Base-by-base conservation (phyloP, 257 asterid species). In the Linderniella brevidens region DNA sequence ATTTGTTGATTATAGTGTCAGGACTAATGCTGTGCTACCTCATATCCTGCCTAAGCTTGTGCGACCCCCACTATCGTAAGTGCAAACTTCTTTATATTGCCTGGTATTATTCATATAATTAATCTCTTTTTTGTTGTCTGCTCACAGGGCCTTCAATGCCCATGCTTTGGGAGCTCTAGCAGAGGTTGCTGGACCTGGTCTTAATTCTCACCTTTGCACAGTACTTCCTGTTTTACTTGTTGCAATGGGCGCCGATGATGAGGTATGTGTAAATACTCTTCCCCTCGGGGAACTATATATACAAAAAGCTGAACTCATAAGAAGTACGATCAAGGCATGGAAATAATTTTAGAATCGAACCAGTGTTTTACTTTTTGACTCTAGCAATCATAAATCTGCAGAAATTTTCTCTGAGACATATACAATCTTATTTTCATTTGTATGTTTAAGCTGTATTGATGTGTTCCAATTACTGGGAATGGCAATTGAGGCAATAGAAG, bases 141-240 rank as follows among this genome's bases (percentile, higher is more conserved):
- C 58, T 54, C 62, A 50, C 78, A 90, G 98, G 37, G 92, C 96
- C 17, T 85, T 81, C 76, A 85, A 90, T 60, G 98, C 98, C 9
- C 98, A 90, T 75, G 98, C 98, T 62, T 68, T 90, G 75, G 98
- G 94, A 68, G 98, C 98, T 63, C 64, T 90, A 46, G 98, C 98
- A 11, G 94, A 79, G 60, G 98, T 84, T 69, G 98, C 98, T 17
- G 98, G 98, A 51, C 74, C 96, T 64, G 96, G 96, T 65, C 96
- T 90, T 61, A 68, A 75, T 74, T 74, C 63, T 56, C 98, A 85
- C 77, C 82, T 90, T 63, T 76, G 92, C 44, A 79, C 93, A 8
- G 58, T 85, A 55, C 87, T 90, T 64, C 96, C 98, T 56, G 78
- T 96, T 63, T 64, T 90, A 65, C 88, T 90, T 57, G 68, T 76